Evolutionary conservation across 495 filamentous ascomycete species (phyloP), one percentile per base, ranked within the genome.

Genomic region (Xylaria bambusicola): DNA sequence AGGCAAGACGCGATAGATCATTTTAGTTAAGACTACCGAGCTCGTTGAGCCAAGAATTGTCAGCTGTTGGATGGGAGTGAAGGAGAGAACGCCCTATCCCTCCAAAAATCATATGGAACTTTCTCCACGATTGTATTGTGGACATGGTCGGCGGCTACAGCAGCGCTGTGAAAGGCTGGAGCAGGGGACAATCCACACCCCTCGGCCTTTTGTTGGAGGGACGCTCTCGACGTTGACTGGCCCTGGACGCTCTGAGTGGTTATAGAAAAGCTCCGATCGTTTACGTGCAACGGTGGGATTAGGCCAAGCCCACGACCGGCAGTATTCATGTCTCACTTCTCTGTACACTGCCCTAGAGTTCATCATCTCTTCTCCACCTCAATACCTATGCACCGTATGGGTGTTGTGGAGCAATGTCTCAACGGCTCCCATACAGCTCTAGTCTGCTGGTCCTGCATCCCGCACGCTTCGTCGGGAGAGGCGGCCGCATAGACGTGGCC

Each of bases 161-260:
- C 45, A 74, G 73, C 67, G 57, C 68, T 71, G 61, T 73, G 71
- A 76, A 71, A 74, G 71, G 74, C 71, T 70, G 68, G 65, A 70
- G 54, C 42, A 57, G 64, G 67, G 67, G 61, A 36, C 23, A 41
- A 62, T 66, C 62, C 61, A 67, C 67, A 65, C 61, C 59, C 66
- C 66, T 66, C 65, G 69, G 67, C 67, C 62, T 63, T 62, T 69
- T 70, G 65, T 55, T 65, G 67, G 69, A 69, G 66, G 68, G 62
- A 69, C 68, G 65, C 57, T 66, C 54, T 71, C 56, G 62, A 66
- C 58, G 52, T 64, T 66, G 23, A 52, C 52, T 57, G 23, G 59
- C 50, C n/a, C 55, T 67, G 40, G 26, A 46, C 20, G 42, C 31
- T n/a, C 53, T 56, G 66, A 69, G 52, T 71, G 69, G 69, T 56